Percentiles rank a stretch among this genome's conserved stretches.
phyloP scores from a whole-genome alignment of 2,329 filamentous ascomycete genomes.

The Thielaviopsis populi region DNA sequence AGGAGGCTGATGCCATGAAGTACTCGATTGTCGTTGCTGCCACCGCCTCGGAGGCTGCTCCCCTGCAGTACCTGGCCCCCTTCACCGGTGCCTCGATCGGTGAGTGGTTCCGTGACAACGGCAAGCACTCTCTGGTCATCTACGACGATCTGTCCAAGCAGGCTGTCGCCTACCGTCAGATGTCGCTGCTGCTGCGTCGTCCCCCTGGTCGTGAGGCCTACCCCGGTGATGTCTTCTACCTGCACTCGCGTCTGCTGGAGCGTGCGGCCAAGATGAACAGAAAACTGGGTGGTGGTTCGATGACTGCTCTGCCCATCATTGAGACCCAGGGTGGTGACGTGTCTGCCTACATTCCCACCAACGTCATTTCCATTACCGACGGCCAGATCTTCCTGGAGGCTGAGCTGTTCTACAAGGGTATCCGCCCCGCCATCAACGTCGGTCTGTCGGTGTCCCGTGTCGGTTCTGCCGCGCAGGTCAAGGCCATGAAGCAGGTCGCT shows the following conservation, averaged over 20 bases:
- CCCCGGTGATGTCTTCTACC: slow-evolving; percentile 98
- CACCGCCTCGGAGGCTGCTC: slow-evolving; percentile 92
- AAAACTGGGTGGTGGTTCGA: slow-evolving; percentile 84
- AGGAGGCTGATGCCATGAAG: slow-evolving; percentile 99
- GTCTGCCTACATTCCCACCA: slow-evolving; percentile 98
- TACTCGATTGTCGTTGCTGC: slow-evolving; percentile 89
- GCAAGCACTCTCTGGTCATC: slow-evolving; percentile 78
- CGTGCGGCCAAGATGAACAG: slow-evolving; percentile 98
- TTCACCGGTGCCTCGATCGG: slow-evolving; percentile 54
- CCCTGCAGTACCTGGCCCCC: slow-evolving; percentile 84
- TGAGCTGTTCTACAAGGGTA: slow-evolving; percentile 99
- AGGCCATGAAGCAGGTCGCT: slow-evolving; percentile 99
- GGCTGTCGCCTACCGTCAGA: slow-evolving; percentile 94
- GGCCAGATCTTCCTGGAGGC: slow-evolving; percentile 99
- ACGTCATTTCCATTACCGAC: slow-evolving; percentile 99
- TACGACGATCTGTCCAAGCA: slow-evolving; percentile 97
- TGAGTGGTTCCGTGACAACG: slow-evolving; percentile 69
- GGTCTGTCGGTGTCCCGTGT: slow-evolving; percentile 99
- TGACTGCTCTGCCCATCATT: slow-evolving; percentile 94
- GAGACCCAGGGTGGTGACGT: slow-evolving; percentile 99
- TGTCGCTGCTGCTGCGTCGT: slow-evolving; percentile 95
- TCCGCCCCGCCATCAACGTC: slow-evolving; percentile 99
- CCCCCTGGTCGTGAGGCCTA: slow-evolving; percentile 98
- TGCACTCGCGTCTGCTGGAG: slow-evolving; percentile 97
- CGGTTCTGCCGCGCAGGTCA: slow-evolving; percentile 97